Base-by-base conservation (phyloP, 2,329 filamentous ascomycete species). In the Paraconiothyrium sp. region DNA sequence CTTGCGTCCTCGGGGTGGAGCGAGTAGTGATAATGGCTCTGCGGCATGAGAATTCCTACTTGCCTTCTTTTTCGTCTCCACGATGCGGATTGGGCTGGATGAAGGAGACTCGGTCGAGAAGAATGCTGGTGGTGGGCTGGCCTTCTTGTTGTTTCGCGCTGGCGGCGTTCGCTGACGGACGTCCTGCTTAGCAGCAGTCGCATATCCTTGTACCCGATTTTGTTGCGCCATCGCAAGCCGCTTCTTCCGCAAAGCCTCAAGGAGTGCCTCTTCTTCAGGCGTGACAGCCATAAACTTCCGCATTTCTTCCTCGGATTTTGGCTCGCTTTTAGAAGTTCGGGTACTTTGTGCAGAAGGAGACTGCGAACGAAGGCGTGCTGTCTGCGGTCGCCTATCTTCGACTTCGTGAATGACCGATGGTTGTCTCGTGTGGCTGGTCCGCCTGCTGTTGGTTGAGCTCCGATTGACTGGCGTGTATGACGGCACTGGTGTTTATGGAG, bases 171-270 rank as follows among this genome's bases (percentile, higher is more conserved):
- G 67, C 37, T 69, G 68, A 61, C 62, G 65, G 41, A 47, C 46
- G 5, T 67, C 63, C 39, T 78, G 67, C 61, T 81, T 77, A 6
- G 79, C 60, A 14, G 75, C 75, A 24, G 75, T 67, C 39, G 72
- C 69, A 54, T 78, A 77, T 27, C 76, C 79, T 62, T 81, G 76
- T 1, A 75, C 67, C 59, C 76, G 78, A 52, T 72, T 77, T 44
- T 78, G 72, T 64, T 81, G 79, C 30, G 76, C 76, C 81, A 83
- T 83, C 8, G 77, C 78, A 11, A 81, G 81, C 48, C 82, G 78
- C 67, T 84, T 84, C 59, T 79, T 77, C 8, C 83, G 80, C 81
- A 84, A 83, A 71, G 84, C 72, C 58, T 84, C 82, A 39, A 84
- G 64, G 14, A 84, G 67, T 27, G 80, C 79, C 69, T 83, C 82